phyloP scores from a whole-genome alignment of 352 stramenopile genomes.

The Phytophthora sansomeana region DNA sequence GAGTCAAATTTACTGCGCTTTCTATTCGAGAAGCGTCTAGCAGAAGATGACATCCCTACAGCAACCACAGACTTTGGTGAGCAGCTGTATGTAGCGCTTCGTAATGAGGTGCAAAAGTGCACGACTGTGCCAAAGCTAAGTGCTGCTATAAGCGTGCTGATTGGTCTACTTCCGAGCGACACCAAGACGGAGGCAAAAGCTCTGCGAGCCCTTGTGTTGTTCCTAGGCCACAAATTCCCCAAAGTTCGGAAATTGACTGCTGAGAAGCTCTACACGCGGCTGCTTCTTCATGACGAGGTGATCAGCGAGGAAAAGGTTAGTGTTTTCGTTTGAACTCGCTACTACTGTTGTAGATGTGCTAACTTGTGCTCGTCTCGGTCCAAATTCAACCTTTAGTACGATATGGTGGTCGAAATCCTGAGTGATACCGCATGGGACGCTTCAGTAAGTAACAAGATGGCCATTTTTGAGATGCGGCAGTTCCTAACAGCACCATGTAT shows the following conservation, averaged over 20 bases:
- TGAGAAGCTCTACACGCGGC: conserved; percentile 83
- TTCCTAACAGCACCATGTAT: conserved; percentile 1
- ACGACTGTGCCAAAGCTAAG: conserved; percentile 72
- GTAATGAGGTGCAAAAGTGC: conserved; percentile 73
- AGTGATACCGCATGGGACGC: conserved; percentile 85
- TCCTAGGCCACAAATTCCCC: conserved; percentile 87
- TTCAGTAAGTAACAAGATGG: conserved; percentile 43
- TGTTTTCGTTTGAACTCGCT: background rate
- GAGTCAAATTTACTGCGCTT: conserved; percentile 66
- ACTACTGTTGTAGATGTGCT: background rate
- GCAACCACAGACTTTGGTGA: conserved; percentile 61
- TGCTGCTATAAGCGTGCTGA: conserved; percentile 72
- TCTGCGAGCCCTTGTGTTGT: conserved; percentile 76
- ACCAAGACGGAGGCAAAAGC: conserved; percentile 57
- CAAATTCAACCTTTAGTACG: conserved; percentile 50
- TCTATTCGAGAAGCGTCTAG: conserved; percentile 56
- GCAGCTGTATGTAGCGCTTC: conserved; percentile 65
- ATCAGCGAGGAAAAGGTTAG: conserved; percentile 69
- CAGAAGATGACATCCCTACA: conserved; percentile 28
- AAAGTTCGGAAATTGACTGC: conserved; percentile 86
- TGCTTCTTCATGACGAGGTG: conserved; percentile 81
- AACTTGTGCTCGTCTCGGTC: conserved; percentile 8
- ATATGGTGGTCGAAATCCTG: conserved; percentile 77
- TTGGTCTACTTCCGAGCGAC: conserved; percentile 77
- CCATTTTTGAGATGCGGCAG: background rate